A percentile compares a stretch with the other conserved stretches of the same genome.
Conservation (phyloP, 306 rosid species). For the Quercus gilva region DNA sequence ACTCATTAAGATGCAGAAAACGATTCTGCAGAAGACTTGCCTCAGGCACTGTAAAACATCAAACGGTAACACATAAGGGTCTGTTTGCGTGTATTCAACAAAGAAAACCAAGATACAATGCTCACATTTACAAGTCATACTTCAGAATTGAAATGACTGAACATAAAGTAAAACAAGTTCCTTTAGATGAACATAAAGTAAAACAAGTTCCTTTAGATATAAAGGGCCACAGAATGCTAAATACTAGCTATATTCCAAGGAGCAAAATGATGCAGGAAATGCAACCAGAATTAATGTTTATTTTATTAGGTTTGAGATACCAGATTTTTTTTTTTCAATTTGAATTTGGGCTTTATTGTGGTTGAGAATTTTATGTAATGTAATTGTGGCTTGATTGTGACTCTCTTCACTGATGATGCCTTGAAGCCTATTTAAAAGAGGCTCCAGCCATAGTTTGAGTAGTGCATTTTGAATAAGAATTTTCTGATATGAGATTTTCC, state of each 20-base stretch:
- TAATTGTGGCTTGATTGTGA: too few relatives aligned
- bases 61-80: constrained; percentile 11
- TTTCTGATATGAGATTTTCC: too few relatives aligned
- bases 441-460: too few relatives aligned
- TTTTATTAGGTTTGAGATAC: too few relatives aligned
- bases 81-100: constrained; percentile 16
- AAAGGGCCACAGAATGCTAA: background rate
- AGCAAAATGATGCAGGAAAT: background rate
- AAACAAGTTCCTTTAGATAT: background rate
- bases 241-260: background rate
- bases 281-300: too few relatives aligned
- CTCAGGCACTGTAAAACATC: constrained; percentile 50
- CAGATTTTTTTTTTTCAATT: too few relatives aligned
- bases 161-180: background rate
- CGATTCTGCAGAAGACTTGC: constrained; percentile 51
- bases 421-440: too few relatives aligned
- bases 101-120: constrained; percentile 8
- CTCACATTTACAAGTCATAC: background rate
- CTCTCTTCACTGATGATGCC: too few relatives aligned
- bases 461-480: too few relatives aligned
- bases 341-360: too few relatives aligned
- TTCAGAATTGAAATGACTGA: constrained; percentile 4
- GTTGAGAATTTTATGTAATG: too few relatives aligned
- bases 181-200: background rate
- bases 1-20: constrained; percentile 63